phyloP scores from a whole-genome alignment of 2,329 filamentous ascomycete species.

The Gaeumannomyces tritici region DNA sequence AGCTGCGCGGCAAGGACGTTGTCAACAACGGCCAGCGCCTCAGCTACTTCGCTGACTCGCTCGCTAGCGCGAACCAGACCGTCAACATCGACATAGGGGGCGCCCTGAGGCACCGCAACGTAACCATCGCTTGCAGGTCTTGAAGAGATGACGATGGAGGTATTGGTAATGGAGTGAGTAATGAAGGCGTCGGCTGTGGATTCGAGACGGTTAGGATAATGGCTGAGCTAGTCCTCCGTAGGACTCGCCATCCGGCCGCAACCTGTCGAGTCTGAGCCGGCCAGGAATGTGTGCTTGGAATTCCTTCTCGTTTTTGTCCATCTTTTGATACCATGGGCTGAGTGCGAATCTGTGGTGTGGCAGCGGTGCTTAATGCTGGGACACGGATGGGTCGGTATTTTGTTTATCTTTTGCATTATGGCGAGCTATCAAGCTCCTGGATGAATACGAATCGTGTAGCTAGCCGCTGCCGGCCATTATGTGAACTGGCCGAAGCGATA shows the following conservation, averaged over 20 bases:
- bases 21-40: slow-evolving; percentile 40
- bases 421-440: not conserved
- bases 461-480: not conserved
- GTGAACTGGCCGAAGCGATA: not conserved
- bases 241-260: no score
- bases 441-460: not conserved
- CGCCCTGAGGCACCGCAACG: slow-evolving; percentile 23
- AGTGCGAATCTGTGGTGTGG: not conserved
- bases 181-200: not conserved
- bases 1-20: slow-evolving; percentile 43
- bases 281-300: not conserved
- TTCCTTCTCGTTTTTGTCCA: not conserved
- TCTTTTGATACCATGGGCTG: not conserved
- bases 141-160: not conserved
- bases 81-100: slow-evolving; percentile 40
- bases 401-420: not conserved
- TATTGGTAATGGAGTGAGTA: not conserved
- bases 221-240: not conserved
- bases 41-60: slow-evolving; percentile 45
- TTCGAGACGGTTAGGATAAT: not conserved
- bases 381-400: not conserved
- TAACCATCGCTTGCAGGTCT: not conserved
- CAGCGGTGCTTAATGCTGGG: not conserved
- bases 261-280: not conserved
- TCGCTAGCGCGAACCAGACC: slow-evolving; percentile 39